These are phyloP conservation scores for Mycogone perniciosa DNA, from an alignment of 2,329 filamentous ascomycete species.

Conservation along the genomic window DNA sequence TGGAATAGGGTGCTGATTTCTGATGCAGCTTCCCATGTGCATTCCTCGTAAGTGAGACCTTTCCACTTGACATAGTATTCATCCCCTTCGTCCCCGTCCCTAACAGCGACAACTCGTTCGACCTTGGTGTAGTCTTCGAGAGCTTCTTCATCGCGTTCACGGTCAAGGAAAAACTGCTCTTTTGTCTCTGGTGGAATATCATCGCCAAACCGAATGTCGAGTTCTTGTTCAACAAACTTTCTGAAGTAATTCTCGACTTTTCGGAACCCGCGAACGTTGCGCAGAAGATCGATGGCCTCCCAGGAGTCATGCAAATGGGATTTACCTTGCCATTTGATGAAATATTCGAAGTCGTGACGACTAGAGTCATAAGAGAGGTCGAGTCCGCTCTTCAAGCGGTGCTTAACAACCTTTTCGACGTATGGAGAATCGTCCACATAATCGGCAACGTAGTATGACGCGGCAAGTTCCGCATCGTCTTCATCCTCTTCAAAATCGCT, in stretches of 20 bases:
- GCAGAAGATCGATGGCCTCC: conserved; percentile 72
- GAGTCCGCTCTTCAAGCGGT: conserved; percentile 66
- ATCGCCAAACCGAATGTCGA: conserved; percentile 68
- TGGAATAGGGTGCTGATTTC: conserved; percentile 75
- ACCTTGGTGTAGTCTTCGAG: conserved; percentile 87
- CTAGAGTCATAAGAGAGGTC: conserved; percentile 51
- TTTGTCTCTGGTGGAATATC: conserved; percentile 77
- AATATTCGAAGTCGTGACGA: conserved; percentile 77
- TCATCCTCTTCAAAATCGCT: conserved; percentile 60
- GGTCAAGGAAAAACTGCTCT: conserved; percentile 92
- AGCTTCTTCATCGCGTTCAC: conserved; percentile 82
- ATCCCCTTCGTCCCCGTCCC: conserved; percentile 69
- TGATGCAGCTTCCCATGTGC: conserved; percentile 82
- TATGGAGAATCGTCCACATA: conserved; percentile 74
- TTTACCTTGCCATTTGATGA: conserved; percentile 95
- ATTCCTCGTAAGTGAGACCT: conserved; percentile 84
- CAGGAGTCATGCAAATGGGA: conserved; percentile 95
- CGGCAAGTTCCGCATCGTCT: conserved; percentile 49
- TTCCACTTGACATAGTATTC: conserved; percentile 99
- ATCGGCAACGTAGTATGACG: conserved; percentile 62
- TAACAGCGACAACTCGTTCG: conserved; percentile 82
- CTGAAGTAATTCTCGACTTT: conserved; percentile 93
- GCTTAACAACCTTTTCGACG: conserved; percentile 86
- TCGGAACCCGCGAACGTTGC: conserved; percentile 74
- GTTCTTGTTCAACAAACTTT: conserved; percentile 73